A percentile compares a stretch with the other conserved stretches of the same genome.
phyloP scores from a whole-genome alignment of 805 yeast genomes.

The Suhomyces xylopsoci region DNA sequence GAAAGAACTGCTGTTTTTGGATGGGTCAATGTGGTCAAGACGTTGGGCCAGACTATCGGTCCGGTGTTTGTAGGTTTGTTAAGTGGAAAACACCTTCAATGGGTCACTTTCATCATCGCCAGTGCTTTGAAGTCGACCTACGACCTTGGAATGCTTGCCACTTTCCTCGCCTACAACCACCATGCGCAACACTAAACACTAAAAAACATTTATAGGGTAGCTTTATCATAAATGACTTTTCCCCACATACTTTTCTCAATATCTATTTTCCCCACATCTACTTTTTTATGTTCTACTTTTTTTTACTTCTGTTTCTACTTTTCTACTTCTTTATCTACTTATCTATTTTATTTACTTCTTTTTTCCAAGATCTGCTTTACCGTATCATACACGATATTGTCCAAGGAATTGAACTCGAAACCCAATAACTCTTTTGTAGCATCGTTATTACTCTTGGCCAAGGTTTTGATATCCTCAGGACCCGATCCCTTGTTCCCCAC shows the following conservation, averaged over 20 bases:
- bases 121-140: conserved; percentile 38
- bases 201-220: too few species aligned
- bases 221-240: too few species aligned
- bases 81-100: conserved; percentile 34
- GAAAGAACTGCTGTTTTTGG: conserved; percentile 45
- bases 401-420: conserved; percentile 19
- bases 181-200: conserved; percentile 9
- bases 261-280: too few species aligned
- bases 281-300: too few species aligned
- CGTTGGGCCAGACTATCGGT: conserved; percentile 40
- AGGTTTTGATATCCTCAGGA: conserved; percentile 21
- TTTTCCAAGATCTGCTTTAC: conserved; percentile 15
- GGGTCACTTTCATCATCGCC: conserved; percentile 42
- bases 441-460: conserved; percentile 18
- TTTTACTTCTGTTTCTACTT: too few species aligned
- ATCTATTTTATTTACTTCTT: background rate
- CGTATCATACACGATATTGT: conserved; percentile 24
- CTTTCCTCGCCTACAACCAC: conserved; percentile 25
- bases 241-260: too few species aligned
- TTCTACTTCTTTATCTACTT: too few species aligned
- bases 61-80: conserved; percentile 42
- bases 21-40: conserved; percentile 44
- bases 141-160: conserved; percentile 37
- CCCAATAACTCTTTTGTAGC: conserved; percentile 18
- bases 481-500: conserved; percentile 34